A percentile compares a stretch with the other conserved stretches of the same genome.
Conservation (phyloP, 2,329 filamentous ascomycete genomes). For the Trichophyton simii region DNA sequence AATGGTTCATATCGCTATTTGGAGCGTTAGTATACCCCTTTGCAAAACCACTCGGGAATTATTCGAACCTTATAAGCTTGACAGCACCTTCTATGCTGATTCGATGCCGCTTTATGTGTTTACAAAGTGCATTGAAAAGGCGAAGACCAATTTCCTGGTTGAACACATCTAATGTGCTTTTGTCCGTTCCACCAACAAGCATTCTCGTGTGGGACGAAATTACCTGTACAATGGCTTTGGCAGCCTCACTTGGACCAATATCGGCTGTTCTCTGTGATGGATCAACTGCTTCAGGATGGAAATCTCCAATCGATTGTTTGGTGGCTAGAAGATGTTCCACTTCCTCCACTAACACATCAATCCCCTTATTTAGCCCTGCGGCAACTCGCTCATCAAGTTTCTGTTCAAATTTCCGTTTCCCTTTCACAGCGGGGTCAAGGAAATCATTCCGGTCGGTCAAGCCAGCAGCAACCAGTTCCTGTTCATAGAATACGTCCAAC, state of each 20-base stretch:
- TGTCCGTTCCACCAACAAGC: conserved; percentile 89
- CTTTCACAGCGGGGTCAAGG: conserved; percentile 75
- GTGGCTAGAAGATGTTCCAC: conserved; percentile 91
- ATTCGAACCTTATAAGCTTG: conserved; percentile 59
- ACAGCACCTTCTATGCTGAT: conserved; percentile 81
- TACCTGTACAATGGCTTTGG: conserved; percentile 67
- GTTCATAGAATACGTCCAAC: conserved; percentile 97
- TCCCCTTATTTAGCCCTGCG: conserved; percentile 90
- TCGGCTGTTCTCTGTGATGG: conserved; percentile 26
- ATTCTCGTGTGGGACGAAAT: conserved; percentile 83
- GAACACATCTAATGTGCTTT: conserved; percentile 96
- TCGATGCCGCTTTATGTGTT: conserved; percentile 92
- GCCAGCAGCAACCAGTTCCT: conserved; percentile 71
- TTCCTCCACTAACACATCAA: conserved; percentile 96
- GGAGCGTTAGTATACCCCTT: not conserved
- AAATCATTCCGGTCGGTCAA: conserved; percentile 91
- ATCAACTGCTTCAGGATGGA: conserved; percentile 53
- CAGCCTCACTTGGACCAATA: conserved; percentile 62
- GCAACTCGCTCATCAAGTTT: conserved; percentile 97
- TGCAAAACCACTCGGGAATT: not conserved
- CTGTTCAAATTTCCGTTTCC: conserved; percentile 97
- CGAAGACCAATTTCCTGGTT: conserved; percentile 93
- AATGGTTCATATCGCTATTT: conserved; percentile 79
- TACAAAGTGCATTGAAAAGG: conserved; percentile 83
- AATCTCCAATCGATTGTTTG: conserved; percentile 74